These are phyloP conservation scores for Rauvolfia tetraphylla DNA, from an alignment of 257 asterid genomes.

Conservation along the genomic window DNA sequence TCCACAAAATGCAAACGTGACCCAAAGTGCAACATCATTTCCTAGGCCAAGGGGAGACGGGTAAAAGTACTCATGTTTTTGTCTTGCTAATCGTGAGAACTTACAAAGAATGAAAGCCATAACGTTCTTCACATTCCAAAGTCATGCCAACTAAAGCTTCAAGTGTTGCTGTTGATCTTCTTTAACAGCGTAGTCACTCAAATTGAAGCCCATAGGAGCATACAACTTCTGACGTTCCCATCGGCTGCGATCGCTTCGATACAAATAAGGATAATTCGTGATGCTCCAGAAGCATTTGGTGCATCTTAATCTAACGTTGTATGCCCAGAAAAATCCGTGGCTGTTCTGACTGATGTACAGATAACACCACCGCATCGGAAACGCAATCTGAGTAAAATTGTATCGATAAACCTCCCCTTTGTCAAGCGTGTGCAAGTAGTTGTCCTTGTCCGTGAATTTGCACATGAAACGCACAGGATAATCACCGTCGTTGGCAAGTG, in stretches of 20 bases:
- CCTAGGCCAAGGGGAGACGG: no score
- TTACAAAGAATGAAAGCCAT: no score
- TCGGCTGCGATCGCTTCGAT: constrained; percentile 17
- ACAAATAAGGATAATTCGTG: constrained; percentile 15
- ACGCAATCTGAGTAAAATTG: constrained; percentile 24
- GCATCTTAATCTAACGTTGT: constrained; percentile 25
- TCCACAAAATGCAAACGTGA: no score
- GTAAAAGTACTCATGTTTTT: no score
- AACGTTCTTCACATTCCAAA: neutral
- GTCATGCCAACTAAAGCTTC: neutral
- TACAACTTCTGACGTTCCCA: constrained; percentile 31
- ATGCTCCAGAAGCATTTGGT: constrained; percentile 29
- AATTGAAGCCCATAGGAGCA: constrained; percentile 12
- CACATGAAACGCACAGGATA: constrained; percentile 20
- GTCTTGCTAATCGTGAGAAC: no score
- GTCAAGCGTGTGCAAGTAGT: neutral
- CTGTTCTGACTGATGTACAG: constrained; percentile 16
- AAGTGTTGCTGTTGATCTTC: neutral
- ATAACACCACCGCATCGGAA: constrained; percentile 31
- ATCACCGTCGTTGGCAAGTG: constrained; percentile 20
- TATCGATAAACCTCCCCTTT: constrained; percentile 9
- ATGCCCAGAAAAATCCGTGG: constrained; percentile 25
- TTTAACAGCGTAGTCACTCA: neutral
- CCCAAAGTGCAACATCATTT: no score
- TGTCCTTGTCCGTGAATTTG: constrained; percentile 9